These are phyloP conservation scores for Trametes sp. DNA, from an alignment of 1,284 basidiomycete species.

Conservation along the genomic window DNA sequence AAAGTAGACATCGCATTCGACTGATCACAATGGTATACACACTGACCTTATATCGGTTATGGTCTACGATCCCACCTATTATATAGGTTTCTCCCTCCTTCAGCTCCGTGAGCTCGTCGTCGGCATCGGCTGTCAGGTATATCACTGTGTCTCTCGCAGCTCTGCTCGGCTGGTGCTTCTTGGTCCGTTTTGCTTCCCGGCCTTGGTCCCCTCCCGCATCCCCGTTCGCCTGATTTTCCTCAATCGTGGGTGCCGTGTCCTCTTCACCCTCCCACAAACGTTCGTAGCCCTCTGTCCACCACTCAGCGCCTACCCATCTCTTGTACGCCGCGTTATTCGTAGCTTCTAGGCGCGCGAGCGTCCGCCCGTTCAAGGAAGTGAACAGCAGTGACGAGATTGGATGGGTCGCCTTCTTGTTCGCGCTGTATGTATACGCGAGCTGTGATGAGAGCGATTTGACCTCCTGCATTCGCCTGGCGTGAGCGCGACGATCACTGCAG, in stretches of 20 bases:
- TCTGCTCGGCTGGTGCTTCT: slow-evolving; percentile 32
- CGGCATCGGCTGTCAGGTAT: slow-evolving; percentile 96
- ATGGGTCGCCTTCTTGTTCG: slow-evolving; percentile 75
- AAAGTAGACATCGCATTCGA: background rate
- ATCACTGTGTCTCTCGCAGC: slow-evolving; percentile 61
- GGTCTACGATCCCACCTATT: slow-evolving; percentile 96
- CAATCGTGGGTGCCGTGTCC: slow-evolving; percentile 3
- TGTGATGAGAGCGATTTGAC: slow-evolving; percentile 88
- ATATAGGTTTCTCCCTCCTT: slow-evolving; percentile 90
- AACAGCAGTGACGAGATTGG: slow-evolving; percentile 81
- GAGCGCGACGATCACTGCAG: background rate
- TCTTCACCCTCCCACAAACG: slow-evolving; percentile 61
- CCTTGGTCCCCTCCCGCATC: background rate
- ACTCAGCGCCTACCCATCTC: slow-evolving; percentile 85
- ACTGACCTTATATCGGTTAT: slow-evolving; percentile 93
- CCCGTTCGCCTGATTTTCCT: background rate
- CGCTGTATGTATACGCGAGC: slow-evolving; percentile 88
- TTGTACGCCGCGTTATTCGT: slow-evolving; percentile 75
- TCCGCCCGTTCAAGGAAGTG: slow-evolving; percentile 80
- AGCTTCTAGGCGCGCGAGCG: slow-evolving; percentile 71
- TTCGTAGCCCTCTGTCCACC: slow-evolving; percentile 81
- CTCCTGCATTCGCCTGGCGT: slow-evolving; percentile 63
- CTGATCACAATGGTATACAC: background rate
- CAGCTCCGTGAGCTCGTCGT: slow-evolving; percentile 83
- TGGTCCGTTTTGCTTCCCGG: slow-evolving; percentile 3